A percentile compares a stretch with the other conserved stretches of the same genome.
Conservation (phyloP, 2,329 filamentous ascomycete genomes). For the Cladosporium oxysporum region DNA sequence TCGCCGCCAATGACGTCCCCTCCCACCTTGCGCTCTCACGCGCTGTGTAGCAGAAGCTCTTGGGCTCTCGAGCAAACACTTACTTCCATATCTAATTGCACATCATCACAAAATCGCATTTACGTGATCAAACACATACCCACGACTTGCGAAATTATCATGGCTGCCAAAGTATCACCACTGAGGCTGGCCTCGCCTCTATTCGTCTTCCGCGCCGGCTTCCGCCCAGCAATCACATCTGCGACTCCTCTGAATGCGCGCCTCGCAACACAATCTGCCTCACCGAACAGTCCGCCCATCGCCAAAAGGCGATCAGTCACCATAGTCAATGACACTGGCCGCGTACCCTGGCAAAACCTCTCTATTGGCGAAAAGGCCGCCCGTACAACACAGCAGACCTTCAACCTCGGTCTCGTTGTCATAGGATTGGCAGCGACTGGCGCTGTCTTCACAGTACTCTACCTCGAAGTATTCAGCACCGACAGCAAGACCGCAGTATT, state of each 20-base stretch:
- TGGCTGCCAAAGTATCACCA: constrained; percentile 14
- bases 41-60: not conserved
- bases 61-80: not conserved
- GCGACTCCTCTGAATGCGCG: constrained; percentile 9
- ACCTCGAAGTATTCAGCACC: constrained; percentile 76
- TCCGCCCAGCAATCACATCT: constrained; percentile 11
- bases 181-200: constrained; percentile 14
- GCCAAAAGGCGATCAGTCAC: constrained; percentile 71
- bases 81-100: not conserved
- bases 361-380: constrained; percentile 76
- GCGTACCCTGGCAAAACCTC: constrained; percentile 77
- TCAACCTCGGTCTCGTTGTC: constrained; percentile 80
- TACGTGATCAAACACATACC: not conserved
- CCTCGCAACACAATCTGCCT: constrained; percentile 19
- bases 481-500: constrained; percentile 86
- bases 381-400: constrained; percentile 83
- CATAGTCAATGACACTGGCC: constrained; percentile 81
- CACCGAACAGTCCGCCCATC: constrained; percentile 37
- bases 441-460: constrained; percentile 76
- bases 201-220: constrained; percentile 17
- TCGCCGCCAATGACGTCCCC: constrained; percentile 7
- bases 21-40: not conserved
- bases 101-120: not conserved
- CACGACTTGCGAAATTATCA: not conserved
- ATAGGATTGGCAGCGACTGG: constrained; percentile 74